Conservation (phyloP, 306 rosid species). For the Prunus padus region DNA sequence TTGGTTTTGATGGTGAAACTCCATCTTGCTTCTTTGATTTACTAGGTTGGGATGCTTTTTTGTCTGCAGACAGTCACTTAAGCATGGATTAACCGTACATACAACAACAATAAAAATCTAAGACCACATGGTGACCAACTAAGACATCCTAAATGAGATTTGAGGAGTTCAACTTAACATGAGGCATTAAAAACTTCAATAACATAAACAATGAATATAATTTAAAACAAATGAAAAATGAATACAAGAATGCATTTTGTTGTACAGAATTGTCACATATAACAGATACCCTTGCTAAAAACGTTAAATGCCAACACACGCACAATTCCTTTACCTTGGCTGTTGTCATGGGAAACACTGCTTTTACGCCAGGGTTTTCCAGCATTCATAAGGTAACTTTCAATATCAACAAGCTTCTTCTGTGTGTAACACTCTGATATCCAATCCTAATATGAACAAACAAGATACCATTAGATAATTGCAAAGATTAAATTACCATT, state of each 20-base stretch:
- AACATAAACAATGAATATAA: neutral
- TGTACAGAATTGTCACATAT: neutral
- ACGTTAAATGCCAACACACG: neutral
- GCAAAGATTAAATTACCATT: slow-evolving; percentile 7
- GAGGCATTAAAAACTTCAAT: neutral
- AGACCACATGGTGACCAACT: neutral
- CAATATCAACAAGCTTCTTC: slow-evolving; percentile 83
- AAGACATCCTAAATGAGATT: neutral
- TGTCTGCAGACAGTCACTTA: slow-evolving; percentile 38
- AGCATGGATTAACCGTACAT: slow-evolving; percentile 7
- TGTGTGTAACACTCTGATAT: slow-evolving; percentile 68
- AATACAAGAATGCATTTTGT: neutral
- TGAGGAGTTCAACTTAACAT: neutral
- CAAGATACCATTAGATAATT: slow-evolving; percentile 2
- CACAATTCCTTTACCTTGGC: slow-evolving; percentile 47
- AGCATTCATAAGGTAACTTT: slow-evolving; percentile 67
- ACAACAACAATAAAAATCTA: slow-evolving; percentile 2
- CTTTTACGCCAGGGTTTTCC: slow-evolving; percentile 93
- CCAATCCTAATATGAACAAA: slow-evolving; percentile 65
- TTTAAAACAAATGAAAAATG: neutral
- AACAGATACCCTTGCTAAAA: neutral
- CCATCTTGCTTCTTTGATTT: slow-evolving; percentile 43
- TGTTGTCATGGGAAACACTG: slow-evolving; percentile 35
- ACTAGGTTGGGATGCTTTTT: slow-evolving; percentile 33
- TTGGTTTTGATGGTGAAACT: slow-evolving; percentile 42